Base-by-base conservation (phyloP, 2,329 filamentous ascomycete species). In the Microdochium paspali region DNA sequence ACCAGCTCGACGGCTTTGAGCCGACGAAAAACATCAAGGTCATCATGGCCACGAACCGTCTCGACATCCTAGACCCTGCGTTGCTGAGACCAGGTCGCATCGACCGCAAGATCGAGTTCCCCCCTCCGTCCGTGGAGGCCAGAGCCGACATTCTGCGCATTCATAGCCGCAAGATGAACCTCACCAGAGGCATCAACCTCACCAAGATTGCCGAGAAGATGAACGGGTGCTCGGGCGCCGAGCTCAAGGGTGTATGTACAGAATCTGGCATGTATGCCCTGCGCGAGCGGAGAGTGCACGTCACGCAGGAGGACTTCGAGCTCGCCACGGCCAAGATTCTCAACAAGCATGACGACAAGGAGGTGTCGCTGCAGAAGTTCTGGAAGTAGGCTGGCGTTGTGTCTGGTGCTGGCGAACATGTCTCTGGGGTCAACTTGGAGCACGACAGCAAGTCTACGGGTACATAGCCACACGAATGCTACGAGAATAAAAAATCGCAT, bases 21-120 rank as follows among this genome's bases (percentile, higher is more conserved):
- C 93, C 93, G 5, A 97, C 91, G 44, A 98, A 98, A 76, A 97
- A 97, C 71, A 98, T 98, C 82, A 98, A 98, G 71, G 89, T 98
- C 66, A 95, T 98, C 72, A 98, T 98, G 91, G 93, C 93, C 47
- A 98, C 93, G 44, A 98, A 98, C 70, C 87, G 93, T 65, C 80
- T 98, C 54, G 93, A 98, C 61, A 97, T 98, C 54, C 80, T 98
- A 44, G 93, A 98, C 66, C 93, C 93, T 2, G 93, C 93, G 1
- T 79, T 98, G 42, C 77, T 98, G 56, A 85, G 93, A 58, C 93
- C 93, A n/a, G 93, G 93, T 46, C 87, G 93, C 61, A 97, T 98
- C 67, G 93, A 98, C 75, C 80, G 93, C 61, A 97, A 97, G 77
- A 97, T 97, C 63, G 93, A 98, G 69, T 98, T 98, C 71, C 93